Percentiles rank a stretch among this genome's conserved stretches.
phyloP scores from a whole-genome alignment of 352 stramenopile species.

The Globisporangium recalcitrans region DNA sequence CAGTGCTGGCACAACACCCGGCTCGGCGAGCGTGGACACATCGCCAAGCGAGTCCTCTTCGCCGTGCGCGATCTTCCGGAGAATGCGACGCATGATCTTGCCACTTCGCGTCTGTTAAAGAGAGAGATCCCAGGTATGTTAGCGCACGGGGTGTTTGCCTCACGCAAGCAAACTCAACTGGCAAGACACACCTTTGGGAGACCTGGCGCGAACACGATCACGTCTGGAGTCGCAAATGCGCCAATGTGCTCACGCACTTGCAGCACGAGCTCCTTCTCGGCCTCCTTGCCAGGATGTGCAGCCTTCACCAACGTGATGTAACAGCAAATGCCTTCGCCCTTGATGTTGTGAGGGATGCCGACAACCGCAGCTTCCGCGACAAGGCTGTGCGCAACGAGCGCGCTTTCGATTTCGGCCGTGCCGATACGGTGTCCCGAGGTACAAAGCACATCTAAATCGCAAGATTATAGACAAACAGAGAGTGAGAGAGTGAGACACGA shows the following conservation, averaged over 20 bases:
- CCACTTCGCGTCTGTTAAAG: slow-evolving; percentile 84
- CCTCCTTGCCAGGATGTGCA: slow-evolving; percentile 47
- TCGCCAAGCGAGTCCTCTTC: slow-evolving; percentile 95
- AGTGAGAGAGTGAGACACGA: slow-evolving; percentile 7
- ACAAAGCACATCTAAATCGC: slow-evolving; percentile 90
- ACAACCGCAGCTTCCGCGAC: slow-evolving; percentile 95
- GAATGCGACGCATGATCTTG: slow-evolving; percentile 98
- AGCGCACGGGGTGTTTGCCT: no score
- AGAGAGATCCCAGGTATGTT: no score
- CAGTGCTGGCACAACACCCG: slow-evolving; percentile 90
- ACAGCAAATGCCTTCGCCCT: slow-evolving; percentile 95
- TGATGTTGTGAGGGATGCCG: slow-evolving; percentile 94
- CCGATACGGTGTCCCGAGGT: slow-evolving; percentile 90
- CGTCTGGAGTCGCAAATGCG: slow-evolving; percentile 94
- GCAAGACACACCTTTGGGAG: slow-evolving; percentile 75
- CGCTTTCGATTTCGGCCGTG: slow-evolving; percentile 85
- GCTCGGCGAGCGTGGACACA: slow-evolving; percentile 95
- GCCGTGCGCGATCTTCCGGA: slow-evolving; percentile 96
- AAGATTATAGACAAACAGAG: neutral
- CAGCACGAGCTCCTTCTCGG: slow-evolving; percentile 63
- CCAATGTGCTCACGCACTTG: slow-evolving; percentile 92
- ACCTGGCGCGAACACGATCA: slow-evolving; percentile 90
- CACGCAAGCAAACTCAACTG: no score
- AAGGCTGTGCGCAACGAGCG: slow-evolving; percentile 88
- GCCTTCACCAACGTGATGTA: slow-evolving; percentile 92